Evolutionary conservation across 305 asterid genomes (phyloP).

Genomic region (Solanum aculeatissimum): DNA sequence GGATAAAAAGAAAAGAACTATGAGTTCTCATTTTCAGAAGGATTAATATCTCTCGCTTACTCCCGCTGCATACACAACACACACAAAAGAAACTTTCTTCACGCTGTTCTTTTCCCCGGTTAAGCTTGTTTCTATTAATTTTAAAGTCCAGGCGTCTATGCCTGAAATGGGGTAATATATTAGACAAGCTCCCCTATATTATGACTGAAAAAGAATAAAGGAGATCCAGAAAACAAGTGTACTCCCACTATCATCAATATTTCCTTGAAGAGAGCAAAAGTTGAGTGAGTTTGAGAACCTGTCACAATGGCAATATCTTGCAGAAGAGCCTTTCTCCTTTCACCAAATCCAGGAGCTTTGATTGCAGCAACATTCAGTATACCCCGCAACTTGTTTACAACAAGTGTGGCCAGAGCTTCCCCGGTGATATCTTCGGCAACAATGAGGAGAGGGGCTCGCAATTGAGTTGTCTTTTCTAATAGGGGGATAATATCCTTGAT

Average conservation of each 20-base stretch:
- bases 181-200: neutral
- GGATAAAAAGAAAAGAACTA: neutral
- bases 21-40: neutral
- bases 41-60: neutral
- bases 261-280: neutral
- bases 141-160: neutral
- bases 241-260: neutral
- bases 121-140: neutral
- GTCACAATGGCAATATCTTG: constrained; percentile 89
- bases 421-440: constrained; percentile 82
- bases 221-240: neutral
- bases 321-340: constrained; percentile 79
- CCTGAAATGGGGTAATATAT: neutral
- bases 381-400: constrained; percentile 82
- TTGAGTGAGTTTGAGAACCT: constrained; percentile 20
- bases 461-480: constrained; percentile 84
- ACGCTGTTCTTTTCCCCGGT: neutral
- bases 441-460: constrained; percentile 75
- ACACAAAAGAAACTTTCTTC: neutral
- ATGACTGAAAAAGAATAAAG: neutral
- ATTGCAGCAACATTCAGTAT: constrained; percentile 75
- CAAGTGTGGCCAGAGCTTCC: constrained; percentile 90
- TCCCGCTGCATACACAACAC: neutral
- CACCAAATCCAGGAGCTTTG: constrained; percentile 93
- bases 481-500: constrained; percentile 94